Conservation (phyloP, 2,329 filamentous ascomycete species). For the Aschersonia sp. region DNA sequence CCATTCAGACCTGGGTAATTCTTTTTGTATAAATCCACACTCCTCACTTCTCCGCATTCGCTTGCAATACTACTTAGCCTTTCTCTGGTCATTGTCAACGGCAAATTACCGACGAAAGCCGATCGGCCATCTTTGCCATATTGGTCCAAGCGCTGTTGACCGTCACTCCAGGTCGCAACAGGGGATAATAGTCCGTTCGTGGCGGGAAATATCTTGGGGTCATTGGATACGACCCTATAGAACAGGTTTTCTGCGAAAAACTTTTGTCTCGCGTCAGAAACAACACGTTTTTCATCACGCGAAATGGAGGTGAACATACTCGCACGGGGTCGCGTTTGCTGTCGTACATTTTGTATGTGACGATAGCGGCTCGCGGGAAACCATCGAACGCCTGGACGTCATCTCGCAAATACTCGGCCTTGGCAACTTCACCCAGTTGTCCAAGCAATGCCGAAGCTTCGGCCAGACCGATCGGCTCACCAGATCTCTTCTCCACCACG, state of each 20-base stretch:
- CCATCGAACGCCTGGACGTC: conserved; percentile 18
- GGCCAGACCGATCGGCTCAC: conserved; percentile 19
- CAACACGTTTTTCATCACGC: background rate
- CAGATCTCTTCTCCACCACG: conserved; percentile 25
- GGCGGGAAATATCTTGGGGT: conserved; percentile 7
- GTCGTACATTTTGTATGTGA: conserved; percentile 37
- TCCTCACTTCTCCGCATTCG: conserved; percentile 21
- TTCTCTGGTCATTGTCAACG: conserved; percentile 18
- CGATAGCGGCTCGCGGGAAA: conserved; percentile 25
- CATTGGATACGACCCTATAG: conserved; percentile 13
- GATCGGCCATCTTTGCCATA: conserved; percentile 31
- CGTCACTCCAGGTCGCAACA: background rate
- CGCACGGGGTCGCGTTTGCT: conserved; percentile 30
- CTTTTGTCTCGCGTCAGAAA: background rate
- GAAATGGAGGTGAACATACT: conserved; percentile 19
- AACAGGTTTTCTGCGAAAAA: conserved; percentile 4
- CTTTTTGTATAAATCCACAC: conserved; percentile 12
- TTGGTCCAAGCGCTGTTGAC: conserved; percentile 12
- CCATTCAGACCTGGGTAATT: conserved; percentile 6
- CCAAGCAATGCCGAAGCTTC: conserved; percentile 30
- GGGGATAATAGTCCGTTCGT: background rate
- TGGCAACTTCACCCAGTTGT: conserved; percentile 27
- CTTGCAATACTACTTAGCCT: conserved; percentile 21
- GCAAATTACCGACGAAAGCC: conserved; percentile 32
- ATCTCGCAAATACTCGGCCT: conserved; percentile 19